Conservation (phyloP, 179 eudicot genomes). For the Spinacia oleracea region DNA sequence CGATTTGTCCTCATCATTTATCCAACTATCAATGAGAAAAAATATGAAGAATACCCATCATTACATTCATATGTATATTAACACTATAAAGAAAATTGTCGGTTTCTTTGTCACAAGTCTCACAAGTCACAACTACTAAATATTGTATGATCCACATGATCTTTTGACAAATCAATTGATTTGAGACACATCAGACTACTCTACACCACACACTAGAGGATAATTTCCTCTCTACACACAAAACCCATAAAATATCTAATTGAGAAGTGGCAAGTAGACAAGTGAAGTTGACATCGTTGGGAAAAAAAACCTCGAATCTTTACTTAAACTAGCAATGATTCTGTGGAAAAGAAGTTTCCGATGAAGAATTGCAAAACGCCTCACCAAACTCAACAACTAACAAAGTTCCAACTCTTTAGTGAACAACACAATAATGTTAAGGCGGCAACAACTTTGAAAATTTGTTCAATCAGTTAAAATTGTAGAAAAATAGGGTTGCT, state of each 20-base stretch:
- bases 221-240: constrained; percentile 6
- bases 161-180: constrained; percentile 23
- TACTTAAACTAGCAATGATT: constrained; percentile 25
- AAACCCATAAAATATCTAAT: constrained; percentile 8
- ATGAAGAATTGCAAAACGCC: neutral
- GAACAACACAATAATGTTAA: neutral
- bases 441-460: constrained; percentile 16
- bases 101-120: no score
- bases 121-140: constrained; percentile 23
- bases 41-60: constrained; percentile 6
- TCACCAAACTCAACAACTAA: constrained; percentile 23
- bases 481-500: neutral
- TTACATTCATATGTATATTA: neutral
- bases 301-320: constrained; percentile 20
- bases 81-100: constrained; percentile 16
- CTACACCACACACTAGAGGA: constrained; percentile 27
- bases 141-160: constrained; percentile 17
- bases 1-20: constrained; percentile 24
- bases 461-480: constrained; percentile 7
- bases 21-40: constrained; percentile 13
- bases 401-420: neutral
- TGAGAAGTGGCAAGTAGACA: constrained; percentile 9
- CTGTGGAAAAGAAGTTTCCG: constrained; percentile 2
- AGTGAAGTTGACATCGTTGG: constrained; percentile 27
- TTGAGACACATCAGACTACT: constrained; percentile 33